phyloP scores from a whole-genome alignment of 2,329 filamentous ascomycete genomes.

The Ceratocystis ficicola region DNA sequence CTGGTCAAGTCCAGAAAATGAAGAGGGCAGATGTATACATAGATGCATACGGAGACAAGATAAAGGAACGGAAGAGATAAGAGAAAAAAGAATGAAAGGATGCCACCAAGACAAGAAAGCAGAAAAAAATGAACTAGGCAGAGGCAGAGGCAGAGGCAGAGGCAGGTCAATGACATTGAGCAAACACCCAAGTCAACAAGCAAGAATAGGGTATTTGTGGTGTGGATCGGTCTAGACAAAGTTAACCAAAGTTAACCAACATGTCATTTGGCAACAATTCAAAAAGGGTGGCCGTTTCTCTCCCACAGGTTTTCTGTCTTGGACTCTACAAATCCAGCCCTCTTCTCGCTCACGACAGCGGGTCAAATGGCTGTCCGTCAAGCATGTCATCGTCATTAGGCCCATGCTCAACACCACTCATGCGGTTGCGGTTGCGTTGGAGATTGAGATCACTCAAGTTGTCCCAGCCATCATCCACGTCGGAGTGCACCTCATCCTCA shows the following conservation, averaged over 20 bases:
- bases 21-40: not conserved
- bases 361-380: conserved; percentile 50
- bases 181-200: not conserved
- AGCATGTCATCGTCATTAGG: conserved; percentile 52
- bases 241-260: too few relatives aligned
- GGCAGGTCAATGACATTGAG: not conserved
- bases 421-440: conserved; percentile 44
- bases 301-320: too few relatives aligned
- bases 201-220: too few relatives aligned
- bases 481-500: conserved; percentile 31
- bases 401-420: conserved; percentile 52
- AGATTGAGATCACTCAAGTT: conserved; percentile 44
- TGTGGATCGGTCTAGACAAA: too few relatives aligned
- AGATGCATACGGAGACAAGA: not conserved
- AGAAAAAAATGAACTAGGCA: not conserved
- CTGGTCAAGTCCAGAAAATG: not conserved
- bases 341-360: conserved; percentile 31
- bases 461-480: conserved; percentile 46
- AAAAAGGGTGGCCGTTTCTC: too few relatives aligned
- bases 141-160: not conserved
- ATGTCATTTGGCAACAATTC: too few relatives aligned
- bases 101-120: not conserved
- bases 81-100: not conserved
- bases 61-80: not conserved
- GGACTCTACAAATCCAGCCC: not conserved